Evolutionary conservation across 768 basidiomycete genomes (phyloP).

Genomic region (Suillus ampliporus): DNA sequence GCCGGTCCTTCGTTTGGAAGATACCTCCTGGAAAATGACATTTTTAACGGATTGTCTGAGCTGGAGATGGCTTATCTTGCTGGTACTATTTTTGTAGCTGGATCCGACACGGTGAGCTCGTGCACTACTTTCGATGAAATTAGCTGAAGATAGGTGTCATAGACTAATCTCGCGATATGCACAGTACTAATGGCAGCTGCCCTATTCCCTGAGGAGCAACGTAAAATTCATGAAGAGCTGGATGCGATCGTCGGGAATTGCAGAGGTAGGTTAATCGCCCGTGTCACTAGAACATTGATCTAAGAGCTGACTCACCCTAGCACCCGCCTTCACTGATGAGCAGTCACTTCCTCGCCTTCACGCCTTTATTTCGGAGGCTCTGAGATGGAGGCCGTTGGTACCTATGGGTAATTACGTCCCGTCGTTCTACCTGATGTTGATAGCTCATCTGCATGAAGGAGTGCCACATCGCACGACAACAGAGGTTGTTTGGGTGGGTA

Average conservation of each 20-base stretch:
- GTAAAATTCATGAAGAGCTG: slow-evolving; percentile 41
- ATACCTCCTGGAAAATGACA: slow-evolving; percentile 55
- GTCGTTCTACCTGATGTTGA: neutral
- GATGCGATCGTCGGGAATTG: slow-evolving; percentile 43
- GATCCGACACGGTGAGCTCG: slow-evolving; percentile 51
- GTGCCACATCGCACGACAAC: slow-evolving; percentile 27
- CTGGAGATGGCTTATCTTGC: slow-evolving; percentile 63
- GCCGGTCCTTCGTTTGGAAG: slow-evolving; percentile 49
- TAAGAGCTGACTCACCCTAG: slow-evolving; percentile 20
- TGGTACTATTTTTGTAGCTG: slow-evolving; percentile 64
- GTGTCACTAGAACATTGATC: neutral
- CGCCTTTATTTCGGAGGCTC: slow-evolving; percentile 43
- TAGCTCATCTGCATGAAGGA: slow-evolving; percentile 17
- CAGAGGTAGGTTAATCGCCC: slow-evolving; percentile 26
- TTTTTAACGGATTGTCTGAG: slow-evolving; percentile 51
- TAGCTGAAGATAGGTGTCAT: neutral
- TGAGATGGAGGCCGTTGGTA: slow-evolving; percentile 41
- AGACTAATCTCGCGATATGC: slow-evolving; percentile 34
- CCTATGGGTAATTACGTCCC: slow-evolving; percentile 31
- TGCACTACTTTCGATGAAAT: neutral
- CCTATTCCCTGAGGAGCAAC: slow-evolving; percentile 38
- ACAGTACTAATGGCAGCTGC: slow-evolving; percentile 45
- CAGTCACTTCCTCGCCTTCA: slow-evolving; percentile 39
- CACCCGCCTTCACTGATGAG: slow-evolving; percentile 43
- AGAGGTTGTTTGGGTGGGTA: slow-evolving; percentile 29